Conservation (phyloP, 148 eudicot species). For the Polygonum aviculare region DNA sequence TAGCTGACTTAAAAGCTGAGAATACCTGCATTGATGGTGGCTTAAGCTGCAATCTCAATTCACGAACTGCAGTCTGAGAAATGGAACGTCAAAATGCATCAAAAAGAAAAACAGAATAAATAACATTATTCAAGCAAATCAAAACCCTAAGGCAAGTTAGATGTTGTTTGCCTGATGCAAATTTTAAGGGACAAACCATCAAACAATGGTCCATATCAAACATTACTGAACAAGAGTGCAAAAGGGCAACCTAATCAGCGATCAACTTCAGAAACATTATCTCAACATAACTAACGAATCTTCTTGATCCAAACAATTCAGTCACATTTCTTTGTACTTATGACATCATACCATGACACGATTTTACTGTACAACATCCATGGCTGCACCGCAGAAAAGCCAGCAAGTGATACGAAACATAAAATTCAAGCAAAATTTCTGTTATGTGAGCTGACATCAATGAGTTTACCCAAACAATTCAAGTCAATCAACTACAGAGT, state of each 20-base stretch:
- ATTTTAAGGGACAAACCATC: neutral
- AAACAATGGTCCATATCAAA: neutral
- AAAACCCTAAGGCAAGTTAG: neutral
- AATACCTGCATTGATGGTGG: conserved; percentile 96
- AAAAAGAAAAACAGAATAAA: neutral
- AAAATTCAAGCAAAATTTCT: neutral
- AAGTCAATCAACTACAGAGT: neutral
- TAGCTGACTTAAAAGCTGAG: neutral
- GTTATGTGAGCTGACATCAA: neutral
- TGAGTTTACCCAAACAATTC: neutral
- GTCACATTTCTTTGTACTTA: neutral
- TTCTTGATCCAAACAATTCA: neutral
- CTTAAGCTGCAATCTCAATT: conserved; percentile 83
- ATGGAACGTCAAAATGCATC: neutral
- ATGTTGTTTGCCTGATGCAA: neutral
- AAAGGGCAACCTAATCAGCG: neutral
- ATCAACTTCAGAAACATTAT: neutral
- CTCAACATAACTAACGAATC: neutral
- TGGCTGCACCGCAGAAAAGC: neutral
- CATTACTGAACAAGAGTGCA: neutral
- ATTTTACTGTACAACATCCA: neutral
- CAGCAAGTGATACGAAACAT: neutral
- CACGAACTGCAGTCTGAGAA: conserved; percentile 84
- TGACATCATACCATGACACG: neutral
- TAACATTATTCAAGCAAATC: neutral